Conservation (phyloP, 2,329 filamentous ascomycete species). For the Hymenoscyphus albidus region DNA sequence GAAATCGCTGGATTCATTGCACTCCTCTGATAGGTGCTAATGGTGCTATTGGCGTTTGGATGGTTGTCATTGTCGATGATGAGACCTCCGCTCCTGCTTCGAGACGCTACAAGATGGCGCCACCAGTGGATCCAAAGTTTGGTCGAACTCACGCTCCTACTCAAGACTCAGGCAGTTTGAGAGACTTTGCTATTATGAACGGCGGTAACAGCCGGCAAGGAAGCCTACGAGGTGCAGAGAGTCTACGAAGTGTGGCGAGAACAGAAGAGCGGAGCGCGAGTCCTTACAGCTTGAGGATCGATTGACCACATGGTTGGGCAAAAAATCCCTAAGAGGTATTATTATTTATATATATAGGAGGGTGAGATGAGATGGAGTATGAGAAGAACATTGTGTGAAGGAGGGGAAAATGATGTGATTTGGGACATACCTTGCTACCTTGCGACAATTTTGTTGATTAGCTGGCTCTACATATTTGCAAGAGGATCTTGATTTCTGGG, state of each 20-base stretch:
- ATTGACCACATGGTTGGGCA: constrained; percentile 11
- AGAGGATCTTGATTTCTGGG: not conserved
- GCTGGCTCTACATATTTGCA: not conserved
- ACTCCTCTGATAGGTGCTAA: constrained; percentile 67
- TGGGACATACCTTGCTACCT: too few species aligned
- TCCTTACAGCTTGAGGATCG: constrained; percentile 27
- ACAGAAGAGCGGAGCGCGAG: constrained; percentile 22
- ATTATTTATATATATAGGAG: too few species aligned
- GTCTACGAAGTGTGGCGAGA: constrained; percentile 15
- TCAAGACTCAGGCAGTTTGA: constrained; percentile 23
- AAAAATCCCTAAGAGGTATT: too few species aligned
- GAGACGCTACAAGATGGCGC: constrained; percentile 28
- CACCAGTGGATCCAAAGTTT: constrained; percentile 32
- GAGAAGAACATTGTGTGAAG: too few species aligned
- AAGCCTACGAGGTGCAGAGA: constrained; percentile 14
- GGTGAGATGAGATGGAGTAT: too few species aligned
- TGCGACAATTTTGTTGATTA: too few species aligned
- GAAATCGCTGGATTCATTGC: constrained; percentile 72
- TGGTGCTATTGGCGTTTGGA: constrained; percentile 71
- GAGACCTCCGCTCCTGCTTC: constrained; percentile 37
- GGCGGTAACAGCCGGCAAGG: constrained; percentile 15
- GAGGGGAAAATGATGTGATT: too few species aligned
- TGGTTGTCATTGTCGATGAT: constrained; percentile 70
- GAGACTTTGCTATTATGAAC: constrained; percentile 27
- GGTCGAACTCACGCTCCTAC: constrained; percentile 19